These are phyloP conservation scores for Phanerochaete sordida DNA, from an alignment of 768 basidiomycete genomes.

Conservation along the genomic window DNA sequence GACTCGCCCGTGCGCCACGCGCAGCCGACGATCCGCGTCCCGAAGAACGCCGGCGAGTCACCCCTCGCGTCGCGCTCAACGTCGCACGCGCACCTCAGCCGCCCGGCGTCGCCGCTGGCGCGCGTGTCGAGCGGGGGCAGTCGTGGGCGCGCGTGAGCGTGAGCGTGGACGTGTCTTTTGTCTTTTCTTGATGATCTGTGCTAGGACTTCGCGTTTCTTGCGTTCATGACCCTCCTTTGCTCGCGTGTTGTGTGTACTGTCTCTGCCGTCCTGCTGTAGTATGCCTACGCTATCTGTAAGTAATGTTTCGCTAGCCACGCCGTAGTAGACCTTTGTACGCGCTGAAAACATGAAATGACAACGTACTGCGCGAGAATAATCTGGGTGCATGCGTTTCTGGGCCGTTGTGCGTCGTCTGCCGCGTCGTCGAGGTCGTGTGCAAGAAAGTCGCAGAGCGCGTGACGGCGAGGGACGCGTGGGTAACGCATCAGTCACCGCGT, in stretches of 20 bases:
- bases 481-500: too few species aligned
- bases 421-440: constrained; percentile 1
- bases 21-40: constrained; percentile 12
- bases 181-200: neutral
- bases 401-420: neutral
- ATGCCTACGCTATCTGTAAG: neutral
- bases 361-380: neutral
- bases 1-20: constrained; percentile 52
- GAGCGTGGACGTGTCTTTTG: neutral
- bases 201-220: neutral
- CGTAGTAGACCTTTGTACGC: neutral
- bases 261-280: neutral
- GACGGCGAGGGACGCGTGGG: too few species aligned
- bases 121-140: neutral
- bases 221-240: neutral
- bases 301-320: neutral
- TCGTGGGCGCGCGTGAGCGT: neutral
- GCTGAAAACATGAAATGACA: neutral
- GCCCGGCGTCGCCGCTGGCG: constrained; percentile 1
- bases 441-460: too few species aligned
- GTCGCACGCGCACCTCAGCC: neutral
- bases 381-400: too few species aligned
- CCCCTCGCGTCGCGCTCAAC: constrained; percentile 4
- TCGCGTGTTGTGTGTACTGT: neutral
- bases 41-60: neutral